Conservation (phyloP, 108 stramenopile species). For the Mediolabrus comicus region DNA sequence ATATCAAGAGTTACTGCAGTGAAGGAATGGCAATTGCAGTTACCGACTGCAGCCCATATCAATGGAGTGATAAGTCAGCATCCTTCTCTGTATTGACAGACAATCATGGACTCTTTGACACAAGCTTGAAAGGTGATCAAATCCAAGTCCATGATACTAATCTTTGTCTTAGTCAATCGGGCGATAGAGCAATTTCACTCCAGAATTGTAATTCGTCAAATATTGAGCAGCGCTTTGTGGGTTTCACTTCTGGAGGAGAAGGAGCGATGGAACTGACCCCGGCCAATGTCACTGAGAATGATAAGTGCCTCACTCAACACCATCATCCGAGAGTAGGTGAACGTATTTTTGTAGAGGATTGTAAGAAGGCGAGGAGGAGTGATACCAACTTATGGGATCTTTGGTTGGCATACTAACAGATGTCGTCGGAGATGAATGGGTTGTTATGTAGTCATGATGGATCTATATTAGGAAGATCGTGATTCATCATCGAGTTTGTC, state of each 20-base stretch:
- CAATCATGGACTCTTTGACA: background rate
- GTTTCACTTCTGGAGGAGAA: constrained; percentile 2
- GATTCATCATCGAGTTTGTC: no score
- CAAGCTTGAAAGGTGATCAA: background rate
- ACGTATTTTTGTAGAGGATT: constrained; percentile 20
- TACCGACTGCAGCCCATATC: background rate
- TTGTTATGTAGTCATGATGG: no score
- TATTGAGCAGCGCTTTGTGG: background rate
- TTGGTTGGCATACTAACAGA: constrained; percentile 1
- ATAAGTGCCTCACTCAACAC: constrained; percentile 29
- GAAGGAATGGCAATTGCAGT: constrained; percentile 1
- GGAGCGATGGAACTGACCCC: constrained; percentile 24
- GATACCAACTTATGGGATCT: constrained; percentile 14
- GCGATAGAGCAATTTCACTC: constrained; percentile 10
- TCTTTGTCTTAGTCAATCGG: constrained; percentile 8
- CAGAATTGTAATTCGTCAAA: constrained; percentile 1
- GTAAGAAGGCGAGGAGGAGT: constrained; percentile 13
- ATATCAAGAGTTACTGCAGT: background rate
- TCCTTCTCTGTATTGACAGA: background rate
- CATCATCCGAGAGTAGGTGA: constrained; percentile 38
- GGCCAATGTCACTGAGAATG: background rate
- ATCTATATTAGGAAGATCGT: no score
- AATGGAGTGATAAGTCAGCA: background rate
- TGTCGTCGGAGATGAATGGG: no score
- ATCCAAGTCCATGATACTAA: background rate